Evolutionary conservation across 495 filamentous ascomycete genomes (phyloP).

Genomic region (Podospora australis): DNA sequence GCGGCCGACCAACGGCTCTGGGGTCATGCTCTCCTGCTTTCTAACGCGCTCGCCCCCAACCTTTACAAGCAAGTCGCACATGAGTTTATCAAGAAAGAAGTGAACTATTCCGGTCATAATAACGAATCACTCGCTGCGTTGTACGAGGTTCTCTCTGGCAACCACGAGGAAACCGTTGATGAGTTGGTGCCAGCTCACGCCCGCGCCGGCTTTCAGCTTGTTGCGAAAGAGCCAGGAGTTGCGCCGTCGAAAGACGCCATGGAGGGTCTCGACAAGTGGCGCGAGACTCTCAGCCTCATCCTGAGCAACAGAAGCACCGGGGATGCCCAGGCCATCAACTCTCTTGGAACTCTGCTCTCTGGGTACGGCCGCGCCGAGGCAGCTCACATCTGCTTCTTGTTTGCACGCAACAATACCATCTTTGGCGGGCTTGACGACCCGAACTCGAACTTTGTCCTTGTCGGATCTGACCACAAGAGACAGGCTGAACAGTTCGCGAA

Average conservation of each 20-base stretch:
- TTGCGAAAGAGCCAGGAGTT: conserved; percentile 58
- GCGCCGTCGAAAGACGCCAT: conserved; percentile 64
- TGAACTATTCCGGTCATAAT: conserved; percentile 67
- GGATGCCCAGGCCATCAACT: conserved; percentile 67
- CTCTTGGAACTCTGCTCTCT: conserved; percentile 76
- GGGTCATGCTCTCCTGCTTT: conserved; percentile 92
- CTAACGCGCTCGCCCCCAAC: conserved; percentile 62
- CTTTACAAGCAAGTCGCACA: conserved; percentile 87
- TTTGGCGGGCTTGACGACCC: conserved; percentile 83
- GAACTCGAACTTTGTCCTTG: conserved; percentile 66
- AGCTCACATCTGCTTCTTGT: conserved; percentile 76
- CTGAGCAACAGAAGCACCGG: conserved; percentile 78
- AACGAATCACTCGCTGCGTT: conserved; percentile 81
- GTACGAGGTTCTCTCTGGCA: conserved; percentile 90
- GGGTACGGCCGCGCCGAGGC: conserved; percentile 85
- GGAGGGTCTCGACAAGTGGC: conserved; percentile 87
- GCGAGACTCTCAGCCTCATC: conserved; percentile 78
- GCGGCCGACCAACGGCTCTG: conserved; percentile 92
- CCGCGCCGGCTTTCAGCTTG: conserved; percentile 82
- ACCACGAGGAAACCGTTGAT: conserved; percentile 89
- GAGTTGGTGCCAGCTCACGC: conserved; percentile 94
- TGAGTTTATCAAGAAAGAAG: conserved; percentile 88
- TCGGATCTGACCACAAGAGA: conserved; percentile 72
- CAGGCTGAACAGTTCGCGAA: conserved; percentile 59
- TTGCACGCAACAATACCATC: conserved; percentile 50